phyloP scores from a whole-genome alignment of 495 filamentous ascomycete genomes.

The Cladorrhinum samala region DNA sequence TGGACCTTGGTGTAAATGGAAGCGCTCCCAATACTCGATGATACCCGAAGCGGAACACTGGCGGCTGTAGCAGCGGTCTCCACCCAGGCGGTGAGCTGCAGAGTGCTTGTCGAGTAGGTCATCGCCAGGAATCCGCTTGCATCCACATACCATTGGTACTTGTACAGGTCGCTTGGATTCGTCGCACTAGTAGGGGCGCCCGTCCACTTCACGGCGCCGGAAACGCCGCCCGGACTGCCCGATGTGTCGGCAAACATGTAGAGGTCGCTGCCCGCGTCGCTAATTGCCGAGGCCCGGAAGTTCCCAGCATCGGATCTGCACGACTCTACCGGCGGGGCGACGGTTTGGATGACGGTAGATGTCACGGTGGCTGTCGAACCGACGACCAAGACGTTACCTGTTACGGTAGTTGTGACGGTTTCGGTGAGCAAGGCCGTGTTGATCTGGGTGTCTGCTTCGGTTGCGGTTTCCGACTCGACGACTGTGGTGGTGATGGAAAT shows the following conservation, averaged over 20 bases:
- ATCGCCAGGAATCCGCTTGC: background rate
- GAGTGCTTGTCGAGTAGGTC: background rate
- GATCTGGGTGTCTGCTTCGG: background rate
- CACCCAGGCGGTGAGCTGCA: background rate
- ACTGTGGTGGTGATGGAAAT: background rate
- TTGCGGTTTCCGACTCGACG: background rate
- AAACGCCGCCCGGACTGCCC: background rate
- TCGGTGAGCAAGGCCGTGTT: background rate
- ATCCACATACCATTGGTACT: background rate
- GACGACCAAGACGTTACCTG: background rate
- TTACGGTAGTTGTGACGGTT: background rate
- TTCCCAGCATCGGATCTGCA: background rate
- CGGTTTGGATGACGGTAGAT: background rate
- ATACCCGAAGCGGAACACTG: background rate
- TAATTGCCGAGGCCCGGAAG: background rate
- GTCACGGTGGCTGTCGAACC: background rate
- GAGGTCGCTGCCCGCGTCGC: background rate
- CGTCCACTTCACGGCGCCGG: background rate
- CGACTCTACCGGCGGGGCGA: background rate
- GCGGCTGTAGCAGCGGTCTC: background rate
- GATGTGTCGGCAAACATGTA: background rate
- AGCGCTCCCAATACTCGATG: background rate
- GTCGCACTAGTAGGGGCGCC: background rate
- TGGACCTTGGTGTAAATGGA: background rate
- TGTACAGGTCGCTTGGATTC: background rate